A percentile compares a stretch with the other conserved stretches of the same genome.
Evolutionary conservation across 2,329 filamentous ascomycete genomes (phyloP).

Genomic region (Mollisiaceae sp.): DNA sequence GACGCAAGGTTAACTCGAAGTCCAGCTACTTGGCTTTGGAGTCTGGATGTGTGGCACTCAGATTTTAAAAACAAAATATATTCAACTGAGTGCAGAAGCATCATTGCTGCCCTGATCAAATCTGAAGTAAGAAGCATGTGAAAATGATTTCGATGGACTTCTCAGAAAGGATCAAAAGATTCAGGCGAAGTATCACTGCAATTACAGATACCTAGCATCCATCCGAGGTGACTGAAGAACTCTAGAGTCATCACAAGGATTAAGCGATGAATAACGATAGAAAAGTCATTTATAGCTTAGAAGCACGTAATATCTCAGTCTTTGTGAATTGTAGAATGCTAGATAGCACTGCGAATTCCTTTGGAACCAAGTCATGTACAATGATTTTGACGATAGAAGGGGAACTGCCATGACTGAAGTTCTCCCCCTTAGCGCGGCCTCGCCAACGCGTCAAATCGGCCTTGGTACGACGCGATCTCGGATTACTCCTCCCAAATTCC

Average conservation of each 20-base stretch:
- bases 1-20: too few species aligned
- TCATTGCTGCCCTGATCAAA: too few species aligned
- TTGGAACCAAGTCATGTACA: background rate
- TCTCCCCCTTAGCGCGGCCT: constrained; percentile 3
- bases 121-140: too few species aligned
- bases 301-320: background rate
- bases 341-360: background rate
- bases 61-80: too few species aligned
- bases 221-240: background rate
- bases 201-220: background rate
- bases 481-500: background rate
- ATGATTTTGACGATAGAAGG: background rate
- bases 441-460: background rate
- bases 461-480: background rate
- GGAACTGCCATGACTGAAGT: background rate
- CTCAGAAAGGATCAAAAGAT: background rate
- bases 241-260: background rate
- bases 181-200: background rate
- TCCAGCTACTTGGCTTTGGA: too few species aligned
- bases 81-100: too few species aligned
- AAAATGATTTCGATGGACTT: background rate
- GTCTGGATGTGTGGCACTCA: too few species aligned
- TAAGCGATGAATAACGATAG: background rate
- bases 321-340: background rate
- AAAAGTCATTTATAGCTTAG: background rate